Evolutionary conservation across 192 early-diverging fungal genomes (phyloP), one percentile per base, ranked within the genome.

Genomic region (Backusella sp.): DNA sequence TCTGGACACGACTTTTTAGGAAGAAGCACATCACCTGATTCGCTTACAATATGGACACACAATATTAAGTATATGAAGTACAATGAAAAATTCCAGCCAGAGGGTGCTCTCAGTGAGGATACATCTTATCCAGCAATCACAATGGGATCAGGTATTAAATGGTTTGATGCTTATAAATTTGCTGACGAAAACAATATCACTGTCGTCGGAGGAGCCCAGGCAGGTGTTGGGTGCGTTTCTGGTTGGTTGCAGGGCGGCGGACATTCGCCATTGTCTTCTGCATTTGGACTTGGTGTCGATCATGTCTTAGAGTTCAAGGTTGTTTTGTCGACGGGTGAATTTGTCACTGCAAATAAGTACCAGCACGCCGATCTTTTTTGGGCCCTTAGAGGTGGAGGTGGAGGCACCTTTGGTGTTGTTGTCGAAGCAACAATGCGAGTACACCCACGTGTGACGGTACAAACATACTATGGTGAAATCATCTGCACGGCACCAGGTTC

Each of bases 351-450:
- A 21, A 89, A 87, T 81, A 28, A 53, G 11, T 74, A 74, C 41
- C 72, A 77, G 28, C 80, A 91, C 72, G 26, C 72, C 6, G 91
- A 92, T 77, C 73, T 93, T 19, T 92, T 89, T 68, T 92, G 81
- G 79, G 89, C 90, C 0, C 66, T 91, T 3, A 78, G 89, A 44
- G 91, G 90, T n/a, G 91, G 86, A 12, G 90, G 90, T 6, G 85
- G 84, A 46, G 80, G 83, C n/a, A 83, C 72, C 19, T 87, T 68
- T 76, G 86, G 80, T 42, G 78, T 89, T 9, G 83, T 87, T 21
- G 83, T 84, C 14, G 66, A 80, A 12, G 81, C 85, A 36, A 80
- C 73, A 8, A 67, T 88, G 26, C 67, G 53, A 12, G 56, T 69
- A 6, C 39, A 56, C 30, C 75, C 75, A 23, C 34, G 23, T 46